Evolutionary conservation across 495 filamentous ascomycete species (phyloP), one percentile per base, ranked within the genome.

Genomic region (Paragyromitra xinjiangensis): DNA sequence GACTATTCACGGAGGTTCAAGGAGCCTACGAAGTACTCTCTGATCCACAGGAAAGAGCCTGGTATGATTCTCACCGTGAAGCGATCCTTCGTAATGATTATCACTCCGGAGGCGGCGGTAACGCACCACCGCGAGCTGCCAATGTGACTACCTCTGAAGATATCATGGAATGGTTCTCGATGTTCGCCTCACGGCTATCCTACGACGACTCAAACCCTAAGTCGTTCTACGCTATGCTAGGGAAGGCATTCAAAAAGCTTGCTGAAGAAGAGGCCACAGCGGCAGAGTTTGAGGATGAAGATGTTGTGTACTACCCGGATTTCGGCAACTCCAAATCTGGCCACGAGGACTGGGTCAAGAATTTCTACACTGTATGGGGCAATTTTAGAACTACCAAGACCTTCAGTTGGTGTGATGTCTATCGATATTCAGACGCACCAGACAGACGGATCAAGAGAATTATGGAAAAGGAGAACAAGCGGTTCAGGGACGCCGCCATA

Each of bases 391-490:
- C 96, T 0, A 88, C 83, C 61, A 98, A 98, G 82, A 87, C 87
- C 2, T 99, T 97, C 78, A 86, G 92, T 6, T 99, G 95, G 95
- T 92, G 89, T 81, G 94, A 99, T 83, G 85, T 86, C 59, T 95
- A 95, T 82, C 89, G 91, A 45, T 87, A 91, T 56, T 90, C 90
- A 0, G 94, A 98, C 66, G 95, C 94, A 0, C 94, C 92, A 11
- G 95, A 99, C 84, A 90, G 95, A 64, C 89, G 91, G 48, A 85
- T 92, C 34, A 89, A 96, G 75, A 87, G 96, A 63, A 79, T 93
- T 72, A 95, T 98, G 90, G 96, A 98, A 82, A 97, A 97, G 83
- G 94, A 97, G 84, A 99, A 99, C 83, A 93, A 90, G 78, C 90
- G 90, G 55, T 84, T 92, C n/a, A 87, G 95, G 70, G 93, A 97